phyloP scores from a whole-genome alignment of 805 yeast species.

The Ascoidea rubescens region DNA sequence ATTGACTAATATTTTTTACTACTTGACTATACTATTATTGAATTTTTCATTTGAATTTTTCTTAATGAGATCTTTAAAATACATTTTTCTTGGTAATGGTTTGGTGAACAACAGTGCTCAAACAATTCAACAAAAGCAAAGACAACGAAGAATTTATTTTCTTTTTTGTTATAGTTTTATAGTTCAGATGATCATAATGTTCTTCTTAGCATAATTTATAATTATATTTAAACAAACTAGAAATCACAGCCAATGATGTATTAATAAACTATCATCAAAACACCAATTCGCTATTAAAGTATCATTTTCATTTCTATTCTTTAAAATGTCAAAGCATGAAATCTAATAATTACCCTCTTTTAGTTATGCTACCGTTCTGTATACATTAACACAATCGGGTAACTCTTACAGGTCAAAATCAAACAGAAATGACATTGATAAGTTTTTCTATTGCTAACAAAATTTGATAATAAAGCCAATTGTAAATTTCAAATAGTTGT shows the following conservation, averaged over 20 bases:
- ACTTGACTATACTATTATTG: constrained; percentile 7
- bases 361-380: no score
- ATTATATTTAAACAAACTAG: not conserved
- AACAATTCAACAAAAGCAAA: constrained; percentile 9
- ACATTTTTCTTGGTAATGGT: constrained; percentile 10
- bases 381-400: no score
- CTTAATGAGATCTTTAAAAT: constrained; percentile 10
- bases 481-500: no score
- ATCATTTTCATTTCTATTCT: not conserved
- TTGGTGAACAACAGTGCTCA: constrained; percentile 6
- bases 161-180: constrained; percentile 9
- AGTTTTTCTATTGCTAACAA: no score
- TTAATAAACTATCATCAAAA: no score
- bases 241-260: not conserved
- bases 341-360: no score
- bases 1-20: not conserved
- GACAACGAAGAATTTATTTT: constrained; percentile 10
- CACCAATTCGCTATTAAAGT: not conserved
- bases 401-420: no score
- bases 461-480: no score
- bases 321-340: no score
- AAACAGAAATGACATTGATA: no score
- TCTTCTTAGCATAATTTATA: constrained; percentile 4
- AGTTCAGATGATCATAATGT: constrained; percentile 11
- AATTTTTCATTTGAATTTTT: constrained; percentile 12